Percentiles rank a stretch among this genome's conserved stretches.
Conservation (phyloP, 352 stramenopile species). For the Phytophthora citricola region DNA sequence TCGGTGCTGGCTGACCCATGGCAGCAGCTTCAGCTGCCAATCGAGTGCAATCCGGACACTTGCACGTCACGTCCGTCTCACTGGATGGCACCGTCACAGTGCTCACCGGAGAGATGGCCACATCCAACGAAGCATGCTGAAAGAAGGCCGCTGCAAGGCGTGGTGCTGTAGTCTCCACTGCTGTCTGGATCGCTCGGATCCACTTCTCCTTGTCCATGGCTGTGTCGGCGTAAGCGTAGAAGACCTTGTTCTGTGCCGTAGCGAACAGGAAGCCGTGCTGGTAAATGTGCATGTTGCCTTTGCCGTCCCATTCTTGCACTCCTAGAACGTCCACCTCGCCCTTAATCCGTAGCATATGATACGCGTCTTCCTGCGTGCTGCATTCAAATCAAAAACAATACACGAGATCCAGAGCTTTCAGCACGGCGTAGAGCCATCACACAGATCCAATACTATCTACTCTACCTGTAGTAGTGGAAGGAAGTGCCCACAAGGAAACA, state of each 20-base stretch:
- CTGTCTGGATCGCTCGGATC: constrained; percentile 89
- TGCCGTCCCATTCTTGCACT: constrained; percentile 92
- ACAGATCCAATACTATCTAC: constrained; percentile 2
- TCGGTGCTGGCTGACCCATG: constrained; percentile 24
- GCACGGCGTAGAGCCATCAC: not conserved
- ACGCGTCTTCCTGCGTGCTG: constrained; percentile 91
- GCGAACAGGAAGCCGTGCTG: constrained; percentile 89
- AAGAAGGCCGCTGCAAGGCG: constrained; percentile 59
- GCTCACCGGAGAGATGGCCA: constrained; percentile 65
- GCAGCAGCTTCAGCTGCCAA: constrained; percentile 40
- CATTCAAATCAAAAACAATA: constrained; percentile 5
- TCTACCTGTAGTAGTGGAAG: constrained; percentile 86
- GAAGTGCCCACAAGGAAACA: constrained; percentile 90
- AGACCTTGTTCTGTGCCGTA: constrained; percentile 90
- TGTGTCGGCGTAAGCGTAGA: constrained; percentile 89
- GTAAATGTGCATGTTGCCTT: constrained; percentile 93
- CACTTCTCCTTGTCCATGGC: constrained; percentile 92
- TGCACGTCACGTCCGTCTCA: constrained; percentile 70
- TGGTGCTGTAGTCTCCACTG: constrained; percentile 84
- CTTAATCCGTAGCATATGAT: constrained; percentile 89
- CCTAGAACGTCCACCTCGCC: constrained; percentile 89
- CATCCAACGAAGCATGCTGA: constrained; percentile 50
- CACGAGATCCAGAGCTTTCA: constrained; percentile 2
- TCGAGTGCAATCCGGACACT: constrained; percentile 67
- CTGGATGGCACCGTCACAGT: constrained; percentile 49